Evolutionary conservation across 1,284 basidiomycete species (phyloP), one percentile per base, ranked within the genome.

Genomic region (Irpex lacteus): DNA sequence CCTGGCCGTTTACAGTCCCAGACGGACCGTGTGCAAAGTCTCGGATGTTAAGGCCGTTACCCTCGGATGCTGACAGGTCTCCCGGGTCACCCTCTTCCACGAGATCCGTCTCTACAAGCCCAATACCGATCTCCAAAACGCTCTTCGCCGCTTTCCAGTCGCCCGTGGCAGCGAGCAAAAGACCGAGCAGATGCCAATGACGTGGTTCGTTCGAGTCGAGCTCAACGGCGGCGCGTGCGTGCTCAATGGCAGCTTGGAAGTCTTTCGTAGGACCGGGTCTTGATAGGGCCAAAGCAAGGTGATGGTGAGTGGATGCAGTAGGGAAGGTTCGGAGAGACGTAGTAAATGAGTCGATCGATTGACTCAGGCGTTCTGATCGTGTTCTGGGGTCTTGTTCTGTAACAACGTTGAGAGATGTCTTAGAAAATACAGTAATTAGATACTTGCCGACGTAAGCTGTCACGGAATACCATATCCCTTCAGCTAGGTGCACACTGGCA

Each of bases 131-230:
- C 62, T 96, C 94, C 56, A 96, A 78, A 2, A 97, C 87, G 62
- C 88, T 87, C 53, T 82, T 80, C 0, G 96, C 96, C 5, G 88
- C 90, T 38, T 80, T 77, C 92, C 93, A 96, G 71, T 96, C 90
- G 65, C 92, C 94, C 38, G 83, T 81, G 4, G 92, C 90, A 0
- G 90, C 89, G 8, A 96, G 81, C 13, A 98, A 76, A 4, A 99
- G 80, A 0, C 92, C 94, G 0, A 98, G 83, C 15, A 98, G 82
- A 76, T 98, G 97, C 97, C 96, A 98, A 63, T 92, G 88, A 50
- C 93, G 85, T 32, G 93, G 82, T 69, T 93, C 90, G 26, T 78
- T 79, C 0, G 91, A 82, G 61, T 92, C 89, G 3, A 85, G 82
- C 75, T 96, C 94, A 8, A 97, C 86, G 0, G 94, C 92, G 9